These are phyloP conservation scores for Acrodontium crateriforme DNA, from an alignment of 2,329 filamentous ascomycete species.

Conservation along the genomic window DNA sequence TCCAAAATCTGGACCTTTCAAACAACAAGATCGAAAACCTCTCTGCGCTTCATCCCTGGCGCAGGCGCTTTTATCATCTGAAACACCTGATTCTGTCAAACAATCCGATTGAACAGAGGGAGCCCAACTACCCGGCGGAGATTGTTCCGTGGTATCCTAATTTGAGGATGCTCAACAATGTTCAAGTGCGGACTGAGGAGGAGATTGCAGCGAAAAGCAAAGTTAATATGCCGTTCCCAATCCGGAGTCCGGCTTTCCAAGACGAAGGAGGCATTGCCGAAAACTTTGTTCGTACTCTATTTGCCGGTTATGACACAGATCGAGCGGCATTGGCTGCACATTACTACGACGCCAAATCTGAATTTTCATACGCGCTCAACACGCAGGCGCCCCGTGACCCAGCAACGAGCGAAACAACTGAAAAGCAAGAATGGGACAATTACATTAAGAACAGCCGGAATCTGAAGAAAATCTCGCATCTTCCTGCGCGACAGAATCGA, in stretches of 20 bases:
- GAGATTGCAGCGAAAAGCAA: constrained; percentile 46
- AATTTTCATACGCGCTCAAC: constrained; percentile 65
- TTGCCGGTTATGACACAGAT: constrained; percentile 59
- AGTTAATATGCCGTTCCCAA: constrained; percentile 46
- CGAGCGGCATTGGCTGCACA: constrained; percentile 46
- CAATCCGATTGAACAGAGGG: constrained; percentile 51
- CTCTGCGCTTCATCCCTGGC: constrained; percentile 59
- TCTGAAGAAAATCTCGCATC: constrained; percentile 52
- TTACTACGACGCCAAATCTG: constrained; percentile 63
- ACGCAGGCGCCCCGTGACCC: constrained; percentile 41
- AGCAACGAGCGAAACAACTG: constrained; percentile 18
- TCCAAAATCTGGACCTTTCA: constrained; percentile 81
- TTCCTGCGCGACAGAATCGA: constrained; percentile 48
- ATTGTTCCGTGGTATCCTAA: constrained; percentile 73
- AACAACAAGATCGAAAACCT: constrained; percentile 63
- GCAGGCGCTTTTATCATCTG: constrained; percentile 61
- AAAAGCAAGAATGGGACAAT: constrained; percentile 49
- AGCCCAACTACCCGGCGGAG: constrained; percentile 46
- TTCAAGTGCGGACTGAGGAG: constrained; percentile 58
- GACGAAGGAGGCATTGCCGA: constrained; percentile 64
- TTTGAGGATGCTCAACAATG: constrained; percentile 61
- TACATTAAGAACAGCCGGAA: constrained; percentile 73
- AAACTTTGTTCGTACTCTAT: constrained; percentile 61
- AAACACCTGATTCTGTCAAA: constrained; percentile 67
- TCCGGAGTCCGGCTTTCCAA: constrained; percentile 52